Percentiles rank a stretch among this genome's conserved stretches.
Conservation (phyloP, 495 filamentous ascomycete genomes). For the Penicillium longicatenatum region DNA sequence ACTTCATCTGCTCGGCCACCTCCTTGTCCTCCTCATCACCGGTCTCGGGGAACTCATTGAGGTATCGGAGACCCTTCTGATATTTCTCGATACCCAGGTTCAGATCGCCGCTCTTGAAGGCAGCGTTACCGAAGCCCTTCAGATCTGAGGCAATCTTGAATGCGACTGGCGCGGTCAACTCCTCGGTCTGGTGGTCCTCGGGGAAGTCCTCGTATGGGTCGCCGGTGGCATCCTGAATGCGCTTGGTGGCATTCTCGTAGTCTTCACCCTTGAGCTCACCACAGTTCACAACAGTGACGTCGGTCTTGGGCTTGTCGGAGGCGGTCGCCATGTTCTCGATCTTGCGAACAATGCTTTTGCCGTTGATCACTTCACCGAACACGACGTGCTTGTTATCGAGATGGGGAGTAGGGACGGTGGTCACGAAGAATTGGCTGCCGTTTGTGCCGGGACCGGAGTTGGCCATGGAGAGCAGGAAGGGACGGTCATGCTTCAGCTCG, state of each 20-base stretch:
- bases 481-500: constrained; percentile 86
- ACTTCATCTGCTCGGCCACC: constrained; percentile 63
- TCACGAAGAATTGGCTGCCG: constrained; percentile 97
- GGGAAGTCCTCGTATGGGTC: constrained; percentile 97
- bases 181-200: constrained; percentile 73
- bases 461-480: constrained; percentile 95
- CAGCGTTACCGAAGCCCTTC: constrained; percentile 89
- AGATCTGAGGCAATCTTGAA: constrained; percentile 78
- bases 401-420: constrained; percentile 89
- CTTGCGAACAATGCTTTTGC: constrained; percentile 87
- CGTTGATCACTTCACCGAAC: constrained; percentile 66
- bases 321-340: constrained; percentile 85
- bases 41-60: constrained; percentile 82
- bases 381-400: constrained; percentile 90
- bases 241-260: constrained; percentile 60
- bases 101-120: constrained; percentile 79
- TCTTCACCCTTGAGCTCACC: constrained; percentile 78
- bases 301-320: constrained; percentile 75
- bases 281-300: constrained; percentile 79
- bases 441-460: constrained; percentile 95
- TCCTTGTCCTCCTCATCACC: constrained; percentile 70
- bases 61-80: constrained; percentile 93
- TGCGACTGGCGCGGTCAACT: constrained; percentile 56
- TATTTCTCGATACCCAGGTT: constrained; percentile 85
- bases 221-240: constrained; percentile 74